phyloP scores from a whole-genome alignment of 2,329 filamentous ascomycete genomes.

The Beauveria medogensis region DNA sequence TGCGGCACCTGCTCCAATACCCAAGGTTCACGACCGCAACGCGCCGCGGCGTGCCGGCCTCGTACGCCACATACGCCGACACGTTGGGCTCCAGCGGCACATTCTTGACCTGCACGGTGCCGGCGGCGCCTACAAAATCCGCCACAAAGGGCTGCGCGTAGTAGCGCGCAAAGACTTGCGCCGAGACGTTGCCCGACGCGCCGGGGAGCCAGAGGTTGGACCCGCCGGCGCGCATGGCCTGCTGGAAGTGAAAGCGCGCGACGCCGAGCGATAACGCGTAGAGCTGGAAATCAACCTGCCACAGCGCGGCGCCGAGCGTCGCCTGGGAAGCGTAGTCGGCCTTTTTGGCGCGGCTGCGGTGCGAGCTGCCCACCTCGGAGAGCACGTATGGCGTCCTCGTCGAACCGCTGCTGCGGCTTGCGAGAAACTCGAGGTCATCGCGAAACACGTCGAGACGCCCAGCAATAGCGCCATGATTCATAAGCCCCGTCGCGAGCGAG shows the following conservation, averaged over 20 bases:
- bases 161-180: slow-evolving; percentile 28
- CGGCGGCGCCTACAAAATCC: slow-evolving; percentile 26
- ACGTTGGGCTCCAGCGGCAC: slow-evolving; percentile 18
- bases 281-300: slow-evolving; percentile 30
- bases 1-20: slow-evolving; percentile 25
- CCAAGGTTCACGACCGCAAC: slow-evolving; percentile 26
- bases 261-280: slow-evolving; percentile 27
- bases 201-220: slow-evolving; percentile 24
- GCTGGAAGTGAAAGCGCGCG: slow-evolving; percentile 28
- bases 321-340: slow-evolving; percentile 25
- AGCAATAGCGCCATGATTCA: slow-evolving; percentile 24
- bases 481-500: slow-evolving; percentile 22
- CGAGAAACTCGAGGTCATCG: slow-evolving; percentile 16
- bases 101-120: slow-evolving; percentile 20
- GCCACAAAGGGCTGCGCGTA: slow-evolving; percentile 30
- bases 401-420: background rate
- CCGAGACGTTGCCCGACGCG: slow-evolving; percentile 17
- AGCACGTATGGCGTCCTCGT: slow-evolving; percentile 24
- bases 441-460: slow-evolving; percentile 25
- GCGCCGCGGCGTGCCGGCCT: slow-evolving; percentile 19
- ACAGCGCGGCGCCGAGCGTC: slow-evolving; percentile 27
- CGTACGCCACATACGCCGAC: slow-evolving; percentile 24
- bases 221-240: slow-evolving; percentile 27
- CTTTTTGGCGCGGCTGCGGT: background rate
- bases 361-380: slow-evolving; percentile 29